These are phyloP conservation scores for Eucalyptus sp. DNA, from an alignment of 345 rosid genomes.

Conservation along the genomic window DNA sequence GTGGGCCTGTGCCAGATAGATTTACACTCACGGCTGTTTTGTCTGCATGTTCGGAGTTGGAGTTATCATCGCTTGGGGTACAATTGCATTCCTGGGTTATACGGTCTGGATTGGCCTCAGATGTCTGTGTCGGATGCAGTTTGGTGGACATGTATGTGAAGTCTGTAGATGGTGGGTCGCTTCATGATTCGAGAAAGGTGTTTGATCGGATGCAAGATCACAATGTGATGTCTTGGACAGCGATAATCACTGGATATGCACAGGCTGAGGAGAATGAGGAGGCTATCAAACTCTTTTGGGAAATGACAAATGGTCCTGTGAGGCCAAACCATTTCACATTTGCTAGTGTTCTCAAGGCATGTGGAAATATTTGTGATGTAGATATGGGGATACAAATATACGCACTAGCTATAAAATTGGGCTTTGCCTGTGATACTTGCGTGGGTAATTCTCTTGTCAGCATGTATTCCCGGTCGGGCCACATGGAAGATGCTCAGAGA, in stretches of 20 bases:
- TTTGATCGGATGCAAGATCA: neutral
- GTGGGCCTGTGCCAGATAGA: slow-evolving; percentile 39
- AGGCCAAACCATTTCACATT: slow-evolving; percentile 61
- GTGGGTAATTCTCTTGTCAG: neutral
- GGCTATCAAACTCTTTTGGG: slow-evolving; percentile 17
- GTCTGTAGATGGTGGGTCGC: neutral
- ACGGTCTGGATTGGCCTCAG: neutral
- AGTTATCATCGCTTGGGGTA: slow-evolving; percentile 13
- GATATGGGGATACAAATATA: neutral
- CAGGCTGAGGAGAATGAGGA: neutral
- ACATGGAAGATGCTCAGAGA: neutral
- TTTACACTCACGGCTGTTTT: slow-evolving; percentile 49
- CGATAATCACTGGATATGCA: neutral
- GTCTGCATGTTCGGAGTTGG: slow-evolving; percentile 49
- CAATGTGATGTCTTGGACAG: neutral
- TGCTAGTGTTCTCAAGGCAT: slow-evolving; percentile 53
- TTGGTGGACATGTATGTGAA: neutral
- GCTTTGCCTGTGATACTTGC: neutral
- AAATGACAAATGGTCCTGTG: slow-evolving; percentile 37
- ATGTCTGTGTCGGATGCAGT: neutral
- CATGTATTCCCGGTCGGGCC: neutral
- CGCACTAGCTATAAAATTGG: neutral
- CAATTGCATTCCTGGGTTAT: neutral
- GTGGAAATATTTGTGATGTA: slow-evolving; percentile 15
- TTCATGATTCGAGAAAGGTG: neutral